Evolutionary conservation across 83 land plant genomes (phyloP), one percentile per base, ranked within the genome.

Genomic region (Picea abies): DNA sequence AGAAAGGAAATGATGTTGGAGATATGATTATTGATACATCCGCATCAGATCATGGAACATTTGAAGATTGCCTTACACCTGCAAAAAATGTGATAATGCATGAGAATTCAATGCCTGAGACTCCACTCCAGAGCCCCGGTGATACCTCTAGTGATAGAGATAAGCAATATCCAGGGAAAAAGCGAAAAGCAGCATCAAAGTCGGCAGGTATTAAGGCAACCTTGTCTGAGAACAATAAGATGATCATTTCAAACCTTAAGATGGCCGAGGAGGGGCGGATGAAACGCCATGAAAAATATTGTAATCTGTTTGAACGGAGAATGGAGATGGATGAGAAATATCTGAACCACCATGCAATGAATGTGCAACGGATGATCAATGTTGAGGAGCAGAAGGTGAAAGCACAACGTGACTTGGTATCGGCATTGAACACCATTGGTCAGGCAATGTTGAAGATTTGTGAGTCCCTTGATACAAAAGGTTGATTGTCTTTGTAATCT

Each of bases 301-400:
- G 79, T 77, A 77, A 77, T 26, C 22, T 77, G 62, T 77, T 77
- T 77, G 79, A 77, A 77, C 60, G 79, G 14, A 77, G 79, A 26
- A 77, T 77, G 79, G 79, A 77, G 62, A 77, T 77, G 79, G 79
- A 77, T 77, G 79, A 77, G 44, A 77, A 77, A 58, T 77, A 77
- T 77, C 62, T 77, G n/a, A 77, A 77, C 35, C 79, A 77, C 52
- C 79, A 77, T 77, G 79, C 79, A 56, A 77, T 77, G 79, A 77
- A 77, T 77, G 62, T 77, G 79, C 79, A 77, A 58, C 79, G 79
- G 29, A 77, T 77, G 79, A 77, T 77, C 60, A 49, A 77, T 49
- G 62, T 77, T 56, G 79, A 77, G 61, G 79, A 77, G 79, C 79
- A 77, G 79, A 77, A 77, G 63, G 79, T 77, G 23, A 77, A 77